Evolutionary conservation across 495 filamentous ascomycete genomes (phyloP).

Genomic region (Neurospora tetrasperma): DNA sequence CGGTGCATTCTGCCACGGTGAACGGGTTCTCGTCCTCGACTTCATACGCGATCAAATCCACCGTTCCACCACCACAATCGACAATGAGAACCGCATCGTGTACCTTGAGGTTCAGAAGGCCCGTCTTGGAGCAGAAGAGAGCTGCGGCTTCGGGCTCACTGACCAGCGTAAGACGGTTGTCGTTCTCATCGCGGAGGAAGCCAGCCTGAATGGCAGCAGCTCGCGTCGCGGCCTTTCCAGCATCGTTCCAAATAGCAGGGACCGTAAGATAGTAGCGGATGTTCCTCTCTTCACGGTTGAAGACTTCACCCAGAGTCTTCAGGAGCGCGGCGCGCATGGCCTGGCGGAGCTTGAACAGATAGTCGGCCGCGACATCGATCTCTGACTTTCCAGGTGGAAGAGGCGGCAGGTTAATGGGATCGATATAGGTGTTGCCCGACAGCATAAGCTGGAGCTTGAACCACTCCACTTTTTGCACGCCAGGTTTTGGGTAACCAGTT

Average conservation of each 20-base stretch:
- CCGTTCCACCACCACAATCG: conserved; percentile 65
- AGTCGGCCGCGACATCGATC: conserved; percentile 68
- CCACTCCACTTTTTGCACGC: conserved; percentile 71
- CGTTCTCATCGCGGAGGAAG: conserved; percentile 65
- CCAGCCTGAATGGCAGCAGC: conserved; percentile 66
- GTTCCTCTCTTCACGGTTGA: conserved; percentile 65
- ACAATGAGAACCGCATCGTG: conserved; percentile 67
- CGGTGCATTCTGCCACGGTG: conserved; percentile 64
- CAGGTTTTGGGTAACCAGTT: conserved; percentile 64
- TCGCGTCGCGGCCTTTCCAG: conserved; percentile 61
- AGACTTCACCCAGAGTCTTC: conserved; percentile 69
- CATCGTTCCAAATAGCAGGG: conserved; percentile 69
- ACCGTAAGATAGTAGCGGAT: conserved; percentile 67
- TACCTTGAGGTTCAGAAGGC: conserved; percentile 61
- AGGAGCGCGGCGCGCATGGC: conserved; percentile 63
- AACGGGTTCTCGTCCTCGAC: conserved; percentile 68
- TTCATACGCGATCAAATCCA: conserved; percentile 69
- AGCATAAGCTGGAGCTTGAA: conserved; percentile 73
- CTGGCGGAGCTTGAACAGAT: conserved; percentile 65
- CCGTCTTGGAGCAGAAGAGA: conserved; percentile 65
- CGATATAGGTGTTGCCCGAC: conserved; percentile 69
- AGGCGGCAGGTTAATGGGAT: conserved; percentile 67
- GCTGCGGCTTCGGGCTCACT: conserved; percentile 65
- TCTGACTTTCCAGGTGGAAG: conserved; percentile 68
- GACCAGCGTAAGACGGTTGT: conserved; percentile 61